A percentile compares a stretch with the other conserved stretches of the same genome.
Conservation (phyloP, 139 green algal genomes). For the Haematococcus lacustris region DNA sequence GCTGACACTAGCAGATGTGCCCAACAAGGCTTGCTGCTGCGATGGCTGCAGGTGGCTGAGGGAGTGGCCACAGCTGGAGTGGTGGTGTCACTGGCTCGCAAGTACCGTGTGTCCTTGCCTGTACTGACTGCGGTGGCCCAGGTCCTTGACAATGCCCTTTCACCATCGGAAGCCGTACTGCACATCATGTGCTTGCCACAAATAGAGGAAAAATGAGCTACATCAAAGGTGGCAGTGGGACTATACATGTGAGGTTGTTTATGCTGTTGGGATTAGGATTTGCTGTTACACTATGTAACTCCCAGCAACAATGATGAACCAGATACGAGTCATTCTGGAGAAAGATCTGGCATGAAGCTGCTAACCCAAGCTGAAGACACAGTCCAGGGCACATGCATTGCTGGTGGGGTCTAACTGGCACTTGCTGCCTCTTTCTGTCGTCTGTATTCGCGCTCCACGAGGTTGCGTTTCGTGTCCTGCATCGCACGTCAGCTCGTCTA, state of each 20-base stretch:
- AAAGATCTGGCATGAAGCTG: no score
- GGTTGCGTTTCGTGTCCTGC: not conserved
- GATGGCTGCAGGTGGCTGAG: slow-evolving; percentile 76
- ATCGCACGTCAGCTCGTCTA: no score
- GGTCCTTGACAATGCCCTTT: slow-evolving; percentile 79
- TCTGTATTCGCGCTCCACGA: no score
- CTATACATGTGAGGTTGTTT: not conserved
- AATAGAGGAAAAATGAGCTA: slow-evolving; percentile 69
- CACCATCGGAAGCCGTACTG: slow-evolving; percentile 71
- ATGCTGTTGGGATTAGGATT: no score
- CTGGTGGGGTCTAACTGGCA: no score
- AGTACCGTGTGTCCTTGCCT: slow-evolving; percentile 87
- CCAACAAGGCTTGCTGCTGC: slow-evolving; percentile 81
- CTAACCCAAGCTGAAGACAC: no score
- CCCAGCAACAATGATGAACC: no score
- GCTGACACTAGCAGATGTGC: no score
- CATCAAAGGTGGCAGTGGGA: not conserved
- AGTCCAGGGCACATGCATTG: no score
- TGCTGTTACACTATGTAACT: no score
- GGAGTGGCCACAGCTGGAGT: slow-evolving; percentile 89
- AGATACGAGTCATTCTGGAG: no score
- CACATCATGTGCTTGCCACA: slow-evolving; percentile 95
- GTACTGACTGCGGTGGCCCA: slow-evolving; percentile 95
- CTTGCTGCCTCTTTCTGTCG: no score
- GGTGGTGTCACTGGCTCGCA: slow-evolving; percentile 80